Conservation (phyloP, 73 alveolate genomes). For the Uronychia binucleata region DNA sequence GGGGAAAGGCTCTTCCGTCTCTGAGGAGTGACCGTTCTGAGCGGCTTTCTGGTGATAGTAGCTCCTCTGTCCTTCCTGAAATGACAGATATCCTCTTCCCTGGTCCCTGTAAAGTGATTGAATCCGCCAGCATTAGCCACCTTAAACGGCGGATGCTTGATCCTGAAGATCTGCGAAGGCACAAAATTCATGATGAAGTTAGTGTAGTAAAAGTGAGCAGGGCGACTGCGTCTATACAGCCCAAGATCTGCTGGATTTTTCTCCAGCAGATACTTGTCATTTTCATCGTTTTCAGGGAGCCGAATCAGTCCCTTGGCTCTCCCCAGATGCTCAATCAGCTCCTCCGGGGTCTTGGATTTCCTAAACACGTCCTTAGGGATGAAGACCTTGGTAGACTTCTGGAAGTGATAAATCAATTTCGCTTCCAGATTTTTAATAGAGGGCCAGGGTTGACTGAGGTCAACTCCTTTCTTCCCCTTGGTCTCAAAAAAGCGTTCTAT, state of each 20-base stretch:
- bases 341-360: conserved; percentile 24
- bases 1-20: neutral
- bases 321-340: conserved; percentile 42
- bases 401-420: conserved; percentile 35
- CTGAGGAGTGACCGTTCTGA: too few species aligned
- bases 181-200: conserved; percentile 60
- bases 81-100: neutral
- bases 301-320: conserved; percentile 21
- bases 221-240: conserved; percentile 24
- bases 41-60: too few species aligned
- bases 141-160: neutral
- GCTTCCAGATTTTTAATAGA: neutral
- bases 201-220: conserved; percentile 39
- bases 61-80: too few species aligned
- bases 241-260: conserved; percentile 9
- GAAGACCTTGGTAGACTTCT: conserved; percentile 26
- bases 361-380: conserved; percentile 43
- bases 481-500: conserved; percentile 6
- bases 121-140: neutral
- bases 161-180: conserved; percentile 35
- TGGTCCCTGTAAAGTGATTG: neutral
- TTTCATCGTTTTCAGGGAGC: conserved; percentile 51
- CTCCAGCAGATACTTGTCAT: conserved; percentile 28
- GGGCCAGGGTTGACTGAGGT: conserved; percentile 16
- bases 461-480: neutral